A percentile compares a stretch with the other conserved stretches of the same genome.
Evolutionary conservation across 2,329 filamentous ascomycete genomes (phyloP).

Genomic region (Myriosclerotinia scirpicola): DNA sequence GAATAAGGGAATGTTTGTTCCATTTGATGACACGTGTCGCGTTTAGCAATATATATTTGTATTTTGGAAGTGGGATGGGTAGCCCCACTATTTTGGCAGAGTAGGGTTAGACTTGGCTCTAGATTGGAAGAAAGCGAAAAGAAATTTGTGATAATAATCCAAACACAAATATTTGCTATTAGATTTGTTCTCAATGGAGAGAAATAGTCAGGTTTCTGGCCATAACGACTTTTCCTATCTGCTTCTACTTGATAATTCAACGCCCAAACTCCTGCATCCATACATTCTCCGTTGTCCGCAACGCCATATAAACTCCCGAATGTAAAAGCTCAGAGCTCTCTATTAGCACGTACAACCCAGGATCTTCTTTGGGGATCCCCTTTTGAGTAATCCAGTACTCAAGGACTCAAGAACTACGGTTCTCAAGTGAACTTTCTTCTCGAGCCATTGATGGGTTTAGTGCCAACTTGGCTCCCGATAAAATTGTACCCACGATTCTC

Average conservation of each 20-base stretch:
- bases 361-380: background rate
- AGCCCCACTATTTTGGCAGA: too few species aligned
- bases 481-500: background rate
- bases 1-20: background rate
- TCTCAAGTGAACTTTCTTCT: slow-evolving; percentile 9
- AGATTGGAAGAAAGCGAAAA: too few species aligned
- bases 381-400: background rate
- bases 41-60: fast-evolving
- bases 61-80: too few species aligned
- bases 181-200: too few species aligned
- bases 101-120: too few species aligned
- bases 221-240: too few species aligned
- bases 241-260: background rate
- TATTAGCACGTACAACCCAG: too few species aligned
- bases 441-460: background rate
- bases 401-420: background rate
- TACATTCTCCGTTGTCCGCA: background rate
- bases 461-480: background rate
- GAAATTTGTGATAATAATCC: too few species aligned
- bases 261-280: background rate
- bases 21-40: background rate
- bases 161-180: too few species aligned
- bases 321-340: too few species aligned
- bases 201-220: too few species aligned
- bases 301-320: background rate